Evolutionary conservation across 768 basidiomycete species (phyloP), one percentile per base, ranked within the genome.

Genomic region (Stropharia rugosoannulata): DNA sequence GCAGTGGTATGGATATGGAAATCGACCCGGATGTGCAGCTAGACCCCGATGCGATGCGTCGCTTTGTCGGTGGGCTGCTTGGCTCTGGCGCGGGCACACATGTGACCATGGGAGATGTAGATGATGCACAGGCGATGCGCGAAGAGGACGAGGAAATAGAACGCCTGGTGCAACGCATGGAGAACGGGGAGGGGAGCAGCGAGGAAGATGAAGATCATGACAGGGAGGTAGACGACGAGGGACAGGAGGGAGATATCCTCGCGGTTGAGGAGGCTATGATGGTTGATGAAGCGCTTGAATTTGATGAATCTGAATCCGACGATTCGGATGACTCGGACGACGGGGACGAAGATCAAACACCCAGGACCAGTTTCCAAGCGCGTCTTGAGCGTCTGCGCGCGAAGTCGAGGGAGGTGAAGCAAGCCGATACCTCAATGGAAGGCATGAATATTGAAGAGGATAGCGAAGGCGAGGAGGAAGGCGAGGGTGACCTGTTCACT

Each of bases 1-100:
- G 69, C 1, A 80, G 78, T 50, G 86, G 76, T 18, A 91, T 90
- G 89, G 79, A 81, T 1, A 91, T 90, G 89, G 79, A 81, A 2
- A 66, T 90, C 16, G 89, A 91, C 57, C 70, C 74, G 0, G 87
- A 89, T 19, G 49, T 85, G 12, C 22, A 22, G 22, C 22, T 22
- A 22, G 76, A 78, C 60, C 40, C 74, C 42, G 65, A 68, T 2
- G 82, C 81, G 18, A 81, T 89, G 85, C 66, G 68, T 56, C 64
- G 69, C 12, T 89, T 89, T 56, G 72, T 80, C 40, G 63, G 73
- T 48, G 77, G 85, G 5, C 77, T 81, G 59, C 69, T 80, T 55
- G 75, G 72, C 0, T 25, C 59, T 7, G 67, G 75, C 18, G 83
- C 81, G 5, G 77, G 76, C 4, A 60, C 56, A 43, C 76, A 78